Conservation (phyloP, 192 early-diverging fungal genomes). For the Entomortierella lignicola region DNA sequence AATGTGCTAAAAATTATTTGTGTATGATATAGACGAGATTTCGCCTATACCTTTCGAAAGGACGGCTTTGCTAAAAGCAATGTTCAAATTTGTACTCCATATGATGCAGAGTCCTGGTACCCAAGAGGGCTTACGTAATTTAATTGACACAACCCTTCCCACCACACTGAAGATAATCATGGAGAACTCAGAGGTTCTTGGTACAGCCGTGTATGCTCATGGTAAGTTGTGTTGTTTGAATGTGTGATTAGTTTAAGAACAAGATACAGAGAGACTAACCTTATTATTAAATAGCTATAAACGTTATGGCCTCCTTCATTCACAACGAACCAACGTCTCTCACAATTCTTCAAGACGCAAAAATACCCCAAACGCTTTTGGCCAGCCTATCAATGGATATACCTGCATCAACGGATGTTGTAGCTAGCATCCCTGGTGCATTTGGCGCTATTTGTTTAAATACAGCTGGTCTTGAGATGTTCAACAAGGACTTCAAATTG, state of each 20-base stretch:
- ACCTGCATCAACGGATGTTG: constrained; percentile 85
- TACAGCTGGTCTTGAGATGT: constrained; percentile 84
- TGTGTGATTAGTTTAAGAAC: too few species aligned
- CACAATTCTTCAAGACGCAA: constrained; percentile 92
- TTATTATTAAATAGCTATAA: constrained; percentile 79
- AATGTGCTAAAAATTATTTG: neutral
- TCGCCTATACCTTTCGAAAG: constrained; percentile 76
- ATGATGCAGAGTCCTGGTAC: constrained; percentile 94
- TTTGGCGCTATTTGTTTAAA: constrained; percentile 98
- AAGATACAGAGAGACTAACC: neutral
- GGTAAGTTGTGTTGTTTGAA: constrained; percentile 54
- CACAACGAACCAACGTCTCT: constrained; percentile 99
- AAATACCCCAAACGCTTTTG: constrained; percentile 87
- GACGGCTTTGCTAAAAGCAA: constrained; percentile 81
- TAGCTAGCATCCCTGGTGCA: constrained; percentile 84
- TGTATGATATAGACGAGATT: constrained; percentile 26
- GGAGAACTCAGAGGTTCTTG: constrained; percentile 79
- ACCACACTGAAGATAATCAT: constrained; percentile 78
- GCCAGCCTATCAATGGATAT: constrained; percentile 71
- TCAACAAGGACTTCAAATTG: constrained; percentile 77
- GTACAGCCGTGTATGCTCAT: constrained; percentile 84
- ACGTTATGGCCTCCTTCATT: constrained; percentile 93
- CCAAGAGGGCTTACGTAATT: constrained; percentile 90
- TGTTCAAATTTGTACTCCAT: constrained; percentile 91
- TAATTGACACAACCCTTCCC: constrained; percentile 92